Evolutionary conservation across 768 basidiomycete species (phyloP), one percentile per base, ranked within the genome.

Genomic region (Boletellus ananas): DNA sequence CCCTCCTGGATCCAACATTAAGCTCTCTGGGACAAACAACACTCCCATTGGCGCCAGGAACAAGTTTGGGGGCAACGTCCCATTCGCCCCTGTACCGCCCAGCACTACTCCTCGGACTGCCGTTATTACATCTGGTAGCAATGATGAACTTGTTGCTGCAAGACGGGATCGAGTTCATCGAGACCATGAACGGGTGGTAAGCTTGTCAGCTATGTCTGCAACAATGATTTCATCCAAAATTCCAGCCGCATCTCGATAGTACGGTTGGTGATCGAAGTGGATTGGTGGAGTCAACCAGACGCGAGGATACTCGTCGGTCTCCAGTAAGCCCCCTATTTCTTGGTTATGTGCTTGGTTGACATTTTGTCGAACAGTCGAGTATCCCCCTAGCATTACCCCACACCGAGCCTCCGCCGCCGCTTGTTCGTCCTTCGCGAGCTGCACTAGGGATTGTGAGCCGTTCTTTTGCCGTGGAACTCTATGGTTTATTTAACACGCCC

Each of bases 11-110:
- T 51, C 62, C 14, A 60, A 51, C 13, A 17, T 63, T 21, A 66
- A 63, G 21, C 34, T 69, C 9, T 69, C 67, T 3, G 67, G 67
- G 20, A 67, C 67, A 20, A 69, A 70, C 47, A 69, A 59, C 27
- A 60, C 51, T 44, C 67, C 67, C 14, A 67, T 68, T 23, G 68
- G 68, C 16, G 45, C 49, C 7, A 55, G 64, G 40, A 60, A 50
- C 43, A 70, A 62, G 17, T 61, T 64, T 51, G n/a, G 50, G 6
- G 29, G 42, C 25, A 60, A 47, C 18, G 43, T 37, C 3, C 40
- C 50, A 6, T 34, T 40, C 21, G 45, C 42, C 6, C 17, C 34
- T 6, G 17, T 40, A 25, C 39, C 36, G 23, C 46, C 36, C 2
- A 56, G 20, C 23, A 36, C 16, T 29, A n/a, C 11, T 20, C 52